Evolutionary conservation across 257 asterid genomes (phyloP).

Genomic region (Misopates orontium): DNA sequence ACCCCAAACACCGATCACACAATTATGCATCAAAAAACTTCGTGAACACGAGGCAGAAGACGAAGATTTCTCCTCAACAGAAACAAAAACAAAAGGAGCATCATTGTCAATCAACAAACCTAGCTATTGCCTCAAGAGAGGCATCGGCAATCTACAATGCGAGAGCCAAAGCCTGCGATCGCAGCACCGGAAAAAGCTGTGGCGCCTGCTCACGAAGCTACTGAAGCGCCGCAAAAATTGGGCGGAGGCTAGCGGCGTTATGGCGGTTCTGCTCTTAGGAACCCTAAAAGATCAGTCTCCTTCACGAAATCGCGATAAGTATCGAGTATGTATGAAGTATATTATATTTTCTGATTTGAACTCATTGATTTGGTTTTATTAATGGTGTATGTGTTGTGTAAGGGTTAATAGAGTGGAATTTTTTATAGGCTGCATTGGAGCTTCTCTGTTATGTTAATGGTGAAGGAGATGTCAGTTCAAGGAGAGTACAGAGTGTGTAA

Average conservation of each 20-base stretch:
- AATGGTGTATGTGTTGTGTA: too few species aligned
- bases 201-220: constrained; percentile 43
- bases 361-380: too few species aligned
- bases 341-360: too few species aligned
- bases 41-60: too few species aligned
- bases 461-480: constrained; percentile 34
- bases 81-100: constrained; percentile 35
- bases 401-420: too few species aligned
- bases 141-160: constrained; percentile 36
- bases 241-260: constrained; percentile 74
- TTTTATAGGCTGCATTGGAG: constrained; percentile 63
- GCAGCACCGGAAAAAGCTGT: constrained; percentile 52
- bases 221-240: constrained; percentile 53
- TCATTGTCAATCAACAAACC: constrained; percentile 47
- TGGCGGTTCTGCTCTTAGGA: constrained; percentile 69
- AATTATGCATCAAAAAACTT: too few species aligned
- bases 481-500: constrained; percentile 45
- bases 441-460: constrained; percentile 53
- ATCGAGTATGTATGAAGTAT: too few species aligned
- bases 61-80: too few species aligned
- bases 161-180: constrained; percentile 47
- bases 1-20: too few species aligned
- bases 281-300: constrained; percentile 45
- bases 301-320: constrained; percentile 60
- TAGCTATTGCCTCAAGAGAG: constrained; percentile 55